phyloP scores from a whole-genome alignment of 2,329 filamentous ascomycete genomes.

The Aspergillus thermomutatus region DNA sequence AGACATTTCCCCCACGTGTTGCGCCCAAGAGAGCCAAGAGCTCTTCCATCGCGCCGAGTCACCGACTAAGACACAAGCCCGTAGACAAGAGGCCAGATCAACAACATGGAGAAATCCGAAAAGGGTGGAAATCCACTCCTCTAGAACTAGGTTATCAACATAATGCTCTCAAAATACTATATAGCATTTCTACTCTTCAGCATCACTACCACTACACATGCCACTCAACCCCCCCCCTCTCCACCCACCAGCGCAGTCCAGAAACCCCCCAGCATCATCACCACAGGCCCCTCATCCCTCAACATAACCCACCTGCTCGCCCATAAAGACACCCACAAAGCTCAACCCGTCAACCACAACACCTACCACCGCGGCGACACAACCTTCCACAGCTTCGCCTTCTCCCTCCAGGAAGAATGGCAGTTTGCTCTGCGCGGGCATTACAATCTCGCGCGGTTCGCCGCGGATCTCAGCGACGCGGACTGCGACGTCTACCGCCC shows the following conservation, averaged over 20 bases:
- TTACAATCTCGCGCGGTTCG: neutral
- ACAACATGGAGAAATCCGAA: too few relatives aligned
- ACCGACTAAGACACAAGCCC: too few relatives aligned
- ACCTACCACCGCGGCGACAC: neutral
- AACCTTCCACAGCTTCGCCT: neutral
- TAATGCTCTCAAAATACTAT: neutral
- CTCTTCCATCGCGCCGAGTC: too few relatives aligned
- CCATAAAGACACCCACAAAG: neutral
- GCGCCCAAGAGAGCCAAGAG: too few relatives aligned
- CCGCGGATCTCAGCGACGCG: neutral
- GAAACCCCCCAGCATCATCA: neutral
- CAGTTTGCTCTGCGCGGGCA: neutral
- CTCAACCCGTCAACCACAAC: neutral
- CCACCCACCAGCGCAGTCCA: neutral
- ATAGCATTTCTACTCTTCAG: neutral
- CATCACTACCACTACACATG: neutral
- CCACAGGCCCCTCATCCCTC: neutral
- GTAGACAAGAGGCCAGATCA: too few relatives aligned
- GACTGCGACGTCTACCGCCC: neutral
- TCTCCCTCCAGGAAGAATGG: neutral
- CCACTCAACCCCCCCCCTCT: too few relatives aligned
- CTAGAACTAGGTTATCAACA: neutral
- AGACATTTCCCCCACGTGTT: too few relatives aligned
- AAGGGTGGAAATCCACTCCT: too few relatives aligned
- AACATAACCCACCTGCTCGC: neutral